A percentile compares a stretch with the other conserved stretches of the same genome.
Conservation (phyloP, 179 eudicot species). For the Nepenthes alata region DNA sequence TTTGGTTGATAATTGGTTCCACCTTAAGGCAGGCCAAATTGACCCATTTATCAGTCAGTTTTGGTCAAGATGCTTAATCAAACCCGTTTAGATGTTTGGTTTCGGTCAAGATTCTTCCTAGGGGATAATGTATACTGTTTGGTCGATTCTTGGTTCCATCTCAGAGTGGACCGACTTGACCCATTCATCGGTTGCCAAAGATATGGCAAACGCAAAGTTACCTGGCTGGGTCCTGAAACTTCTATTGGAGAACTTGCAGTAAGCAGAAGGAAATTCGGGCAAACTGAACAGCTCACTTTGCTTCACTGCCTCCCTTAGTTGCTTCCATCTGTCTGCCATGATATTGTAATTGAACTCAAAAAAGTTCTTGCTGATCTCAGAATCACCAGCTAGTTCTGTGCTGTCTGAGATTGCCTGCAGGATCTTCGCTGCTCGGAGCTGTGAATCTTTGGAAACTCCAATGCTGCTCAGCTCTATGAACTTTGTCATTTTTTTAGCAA, state of each 20-base stretch:
- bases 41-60: too few relatives aligned
- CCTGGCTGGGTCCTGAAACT: slow-evolving; percentile 65
- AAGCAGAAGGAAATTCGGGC: slow-evolving; percentile 44
- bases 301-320: slow-evolving; percentile 49
- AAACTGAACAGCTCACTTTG: slow-evolving; percentile 41
- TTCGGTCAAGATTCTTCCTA: too few relatives aligned
- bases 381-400: slow-evolving; percentile 16
- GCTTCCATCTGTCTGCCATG: slow-evolving; percentile 62
- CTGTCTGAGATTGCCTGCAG: slow-evolving; percentile 60
- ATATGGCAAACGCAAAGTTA: slow-evolving; percentile 9
- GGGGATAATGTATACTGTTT: too few relatives aligned
- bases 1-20: too few relatives aligned
- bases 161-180: too few relatives aligned
- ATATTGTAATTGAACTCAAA: slow-evolving; percentile 41
- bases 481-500: slow-evolving; percentile 78
- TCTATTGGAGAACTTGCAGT: slow-evolving; percentile 49
- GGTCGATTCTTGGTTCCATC: too few relatives aligned
- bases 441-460: slow-evolving; percentile 92
- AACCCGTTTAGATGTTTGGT: too few relatives aligned
- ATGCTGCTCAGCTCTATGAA: slow-evolving; percentile 81
- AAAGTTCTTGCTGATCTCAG: slow-evolving; percentile 21
- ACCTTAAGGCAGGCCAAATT: too few relatives aligned
- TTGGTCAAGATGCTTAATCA: too few relatives aligned
- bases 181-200: too few relatives aligned
- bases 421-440: slow-evolving; percentile 80